Percentiles rank a stretch among this genome's conserved stretches.
phyloP scores from a whole-genome alignment of 148 eudicot genomes.

The Rhododendron henanense region DNA sequence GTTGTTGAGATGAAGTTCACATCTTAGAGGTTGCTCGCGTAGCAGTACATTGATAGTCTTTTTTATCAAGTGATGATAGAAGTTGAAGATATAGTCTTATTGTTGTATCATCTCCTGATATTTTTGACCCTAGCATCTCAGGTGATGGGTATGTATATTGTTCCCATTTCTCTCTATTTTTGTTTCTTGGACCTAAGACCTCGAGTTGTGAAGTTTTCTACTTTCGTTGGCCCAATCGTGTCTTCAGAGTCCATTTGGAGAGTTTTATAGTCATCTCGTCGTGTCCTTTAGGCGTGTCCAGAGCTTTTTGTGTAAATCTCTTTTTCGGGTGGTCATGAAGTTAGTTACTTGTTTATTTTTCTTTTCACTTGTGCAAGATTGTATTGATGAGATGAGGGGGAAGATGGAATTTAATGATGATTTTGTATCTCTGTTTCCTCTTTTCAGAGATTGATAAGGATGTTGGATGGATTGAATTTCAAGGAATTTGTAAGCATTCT shows the following conservation, averaged over 20 bases:
- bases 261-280: too few relatives aligned
- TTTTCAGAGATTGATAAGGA: constrained; percentile 44
- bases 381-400: background rate
- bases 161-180: background rate
- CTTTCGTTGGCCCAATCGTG: background rate
- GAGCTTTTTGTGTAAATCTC: background rate
- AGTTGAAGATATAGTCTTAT: too few relatives aligned
- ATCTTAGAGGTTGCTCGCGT: background rate
- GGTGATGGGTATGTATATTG: background rate
- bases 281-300: background rate
- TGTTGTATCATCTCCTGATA: too few relatives aligned
- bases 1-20: background rate
- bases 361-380: background rate
- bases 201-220: background rate
- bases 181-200: background rate
- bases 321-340: background rate
- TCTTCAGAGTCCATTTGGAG: background rate
- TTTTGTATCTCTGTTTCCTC: background rate
- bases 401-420: background rate
- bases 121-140: background rate
- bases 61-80: too few relatives aligned
- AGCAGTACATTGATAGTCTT: too few relatives aligned
- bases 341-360: background rate
- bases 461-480: constrained; percentile 51
- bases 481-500: constrained; percentile 56